Evolutionary conservation across 345 rosid genomes (phyloP).

Genomic region (Gossypium stocksii): DNA sequence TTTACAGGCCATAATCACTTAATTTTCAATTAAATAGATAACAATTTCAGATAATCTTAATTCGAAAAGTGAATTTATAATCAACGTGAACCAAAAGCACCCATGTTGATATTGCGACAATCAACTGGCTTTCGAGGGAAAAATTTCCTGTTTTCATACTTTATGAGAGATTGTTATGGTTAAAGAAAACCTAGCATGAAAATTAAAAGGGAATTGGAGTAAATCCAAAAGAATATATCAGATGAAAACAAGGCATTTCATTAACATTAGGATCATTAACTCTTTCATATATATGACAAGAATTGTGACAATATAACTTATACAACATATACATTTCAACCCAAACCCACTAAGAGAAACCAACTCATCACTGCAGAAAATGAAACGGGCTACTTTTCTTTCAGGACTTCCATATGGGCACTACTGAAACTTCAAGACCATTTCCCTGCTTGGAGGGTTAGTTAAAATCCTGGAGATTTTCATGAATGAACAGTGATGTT

Average conservation of each 20-base stretch:
- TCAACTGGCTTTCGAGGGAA: not conserved
- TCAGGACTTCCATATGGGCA: constrained; percentile 22
- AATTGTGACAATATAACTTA: constrained; percentile 19
- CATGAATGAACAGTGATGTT: constrained; percentile 39
- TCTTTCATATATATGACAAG: constrained; percentile 34
- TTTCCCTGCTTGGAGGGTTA: constrained; percentile 24
- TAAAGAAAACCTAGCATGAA: not conserved
- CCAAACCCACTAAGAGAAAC: not conserved
- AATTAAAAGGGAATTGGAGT: not conserved
- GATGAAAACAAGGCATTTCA: constrained; percentile 15
- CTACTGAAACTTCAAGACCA: constrained; percentile 19
- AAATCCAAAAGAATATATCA: not conserved
- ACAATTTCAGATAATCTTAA: no score
- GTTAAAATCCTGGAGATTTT: constrained; percentile 22
- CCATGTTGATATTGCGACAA: no score
- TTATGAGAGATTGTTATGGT: not conserved
- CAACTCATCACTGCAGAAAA: no score
- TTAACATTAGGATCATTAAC: constrained; percentile 26
- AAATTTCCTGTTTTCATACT: not conserved
- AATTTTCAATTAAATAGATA: no score
- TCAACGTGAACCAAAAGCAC: no score
- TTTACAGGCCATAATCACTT: no score
- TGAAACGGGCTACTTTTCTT: constrained; percentile 23
- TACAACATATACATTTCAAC: constrained; percentile 18
- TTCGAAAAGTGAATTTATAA: no score